Evolutionary conservation across 768 basidiomycete genomes (phyloP), one percentile per base, ranked within the genome.

Genomic region (Termitomyces sp.): DNA sequence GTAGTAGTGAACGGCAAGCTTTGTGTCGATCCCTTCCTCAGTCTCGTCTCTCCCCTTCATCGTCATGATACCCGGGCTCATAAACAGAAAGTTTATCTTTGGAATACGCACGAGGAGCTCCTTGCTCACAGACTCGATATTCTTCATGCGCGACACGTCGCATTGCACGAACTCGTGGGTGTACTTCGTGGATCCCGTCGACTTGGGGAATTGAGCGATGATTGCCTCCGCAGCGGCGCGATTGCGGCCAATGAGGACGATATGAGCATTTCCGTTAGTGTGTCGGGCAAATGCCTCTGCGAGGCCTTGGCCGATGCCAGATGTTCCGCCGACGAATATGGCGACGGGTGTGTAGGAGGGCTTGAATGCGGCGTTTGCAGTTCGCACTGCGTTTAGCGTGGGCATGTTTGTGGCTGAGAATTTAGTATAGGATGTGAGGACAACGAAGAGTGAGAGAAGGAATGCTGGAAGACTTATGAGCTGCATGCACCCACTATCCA

Each of bases 201-300:
- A 67, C 57, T 69, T 68, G 31, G 78, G 78, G 56, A 80, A 58
- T 5, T 55, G 55, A 0, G 71, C 66, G 58, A 81, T 67, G 60
- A 77, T 73, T 12, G 63, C 49, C 46, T 78, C 71, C 6, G 78
- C 80, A 15, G 78, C 75, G n/a, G 67, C 67, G 40, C 72, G 68
- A 64, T 79, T 81, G 44, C 80, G 74, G 5, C 81, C 81, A 44
- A 78, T 66, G 54, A 83, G 71, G 58, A 81, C 64, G 65, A 82
- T 79, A 54, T 75, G 75, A 7, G 73, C 72, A 46, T 75, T 73
- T 10, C 80, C 79, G 28, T 74, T 67, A 1, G 75, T 76, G 64
- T 74, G 68, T 1, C 63, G 59, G 5, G 74, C 78, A 58, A 82
- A 77, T 5, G 71, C 68, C 44, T 74, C 71, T 1, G 74, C 77